phyloP scores from a whole-genome alignment of 1,139 yeast species.

The Zygosaccharomyces sapae region DNA sequence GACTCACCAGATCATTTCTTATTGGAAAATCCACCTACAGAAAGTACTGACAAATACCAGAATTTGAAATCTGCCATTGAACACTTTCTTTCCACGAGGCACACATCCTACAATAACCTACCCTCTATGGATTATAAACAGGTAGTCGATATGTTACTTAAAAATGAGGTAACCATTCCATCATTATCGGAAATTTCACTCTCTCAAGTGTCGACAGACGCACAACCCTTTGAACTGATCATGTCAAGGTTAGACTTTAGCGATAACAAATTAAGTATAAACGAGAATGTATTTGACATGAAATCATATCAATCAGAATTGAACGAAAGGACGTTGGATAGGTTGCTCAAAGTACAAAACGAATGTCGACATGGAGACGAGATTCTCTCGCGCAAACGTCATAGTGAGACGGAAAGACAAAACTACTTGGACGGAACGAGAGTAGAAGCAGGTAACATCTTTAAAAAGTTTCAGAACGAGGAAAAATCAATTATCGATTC shows the following conservation, averaged over 20 bases:
- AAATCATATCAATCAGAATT: constrained; percentile 42
- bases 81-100: constrained; percentile 28
- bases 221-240: constrained; percentile 15
- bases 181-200: constrained; percentile 20
- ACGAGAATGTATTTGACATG: constrained; percentile 30
- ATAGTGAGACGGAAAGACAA: constrained; percentile 50
- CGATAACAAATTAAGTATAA: constrained; percentile 13
- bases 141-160: constrained; percentile 20
- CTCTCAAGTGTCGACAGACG: constrained; percentile 12
- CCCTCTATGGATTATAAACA: constrained; percentile 9
- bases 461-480: constrained; percentile 44
- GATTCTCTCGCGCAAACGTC: constrained; percentile 38
- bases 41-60: constrained; percentile 19
- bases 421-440: constrained; percentile 46
- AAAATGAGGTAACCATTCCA: constrained; percentile 15
- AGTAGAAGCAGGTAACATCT: constrained; percentile 46
- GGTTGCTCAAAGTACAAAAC: constrained; percentile 39
- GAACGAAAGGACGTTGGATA: constrained; percentile 41
- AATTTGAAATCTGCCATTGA: constrained; percentile 21
- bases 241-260: constrained; percentile 18
- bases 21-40: constrained; percentile 15
- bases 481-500: constrained; percentile 48
- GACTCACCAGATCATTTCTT: constrained; percentile 43
- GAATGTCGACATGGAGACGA: constrained; percentile 32
- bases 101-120: constrained; percentile 2